Evolutionary conservation across 2,329 filamentous ascomycete species (phyloP).

Genomic region (Cytospora leucostoma): DNA sequence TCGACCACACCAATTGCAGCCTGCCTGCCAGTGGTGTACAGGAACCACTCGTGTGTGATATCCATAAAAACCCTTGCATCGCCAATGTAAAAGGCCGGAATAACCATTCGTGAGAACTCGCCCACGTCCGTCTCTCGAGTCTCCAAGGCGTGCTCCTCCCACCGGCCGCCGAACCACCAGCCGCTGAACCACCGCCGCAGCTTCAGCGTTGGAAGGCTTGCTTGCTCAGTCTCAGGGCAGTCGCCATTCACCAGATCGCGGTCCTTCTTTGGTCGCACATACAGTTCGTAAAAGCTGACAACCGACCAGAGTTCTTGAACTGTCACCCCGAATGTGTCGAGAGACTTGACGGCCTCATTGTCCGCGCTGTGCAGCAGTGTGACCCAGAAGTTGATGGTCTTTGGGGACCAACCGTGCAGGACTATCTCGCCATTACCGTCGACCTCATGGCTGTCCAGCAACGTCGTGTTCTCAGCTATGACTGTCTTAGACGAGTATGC

Average conservation of each 20-base stretch:
- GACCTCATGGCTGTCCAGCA: background rate
- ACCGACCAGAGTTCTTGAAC: slow-evolving; percentile 1
- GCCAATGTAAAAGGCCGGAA: slow-evolving; percentile 10
- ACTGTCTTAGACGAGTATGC: background rate
- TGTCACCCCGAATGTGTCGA: background rate
- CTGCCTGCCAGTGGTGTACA: slow-evolving; percentile 1
- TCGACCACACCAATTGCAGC: background rate
- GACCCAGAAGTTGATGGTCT: background rate
- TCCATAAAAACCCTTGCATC: slow-evolving; percentile 2
- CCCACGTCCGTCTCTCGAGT: background rate
- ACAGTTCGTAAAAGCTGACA: slow-evolving; percentile 6
- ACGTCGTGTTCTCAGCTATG: background rate
- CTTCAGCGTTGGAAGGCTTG: background rate
- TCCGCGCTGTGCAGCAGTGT: background rate
- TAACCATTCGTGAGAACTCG: background rate
- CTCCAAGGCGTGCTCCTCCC: background rate
- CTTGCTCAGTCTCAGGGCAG: too few species aligned
- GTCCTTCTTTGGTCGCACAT: background rate
- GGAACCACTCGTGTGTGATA: background rate
- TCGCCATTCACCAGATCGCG: background rate
- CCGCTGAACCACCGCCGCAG: slow-evolving; percentile 1
- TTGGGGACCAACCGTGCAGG: background rate
- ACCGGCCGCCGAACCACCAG: slow-evolving; percentile 14
- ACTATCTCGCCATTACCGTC: background rate
- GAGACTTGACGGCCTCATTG: background rate